A percentile compares a stretch with the other conserved stretches of the same genome.
phyloP scores from a whole-genome alignment of 2,329 filamentous ascomycete genomes.

The Aquanectria penicillioides region DNA sequence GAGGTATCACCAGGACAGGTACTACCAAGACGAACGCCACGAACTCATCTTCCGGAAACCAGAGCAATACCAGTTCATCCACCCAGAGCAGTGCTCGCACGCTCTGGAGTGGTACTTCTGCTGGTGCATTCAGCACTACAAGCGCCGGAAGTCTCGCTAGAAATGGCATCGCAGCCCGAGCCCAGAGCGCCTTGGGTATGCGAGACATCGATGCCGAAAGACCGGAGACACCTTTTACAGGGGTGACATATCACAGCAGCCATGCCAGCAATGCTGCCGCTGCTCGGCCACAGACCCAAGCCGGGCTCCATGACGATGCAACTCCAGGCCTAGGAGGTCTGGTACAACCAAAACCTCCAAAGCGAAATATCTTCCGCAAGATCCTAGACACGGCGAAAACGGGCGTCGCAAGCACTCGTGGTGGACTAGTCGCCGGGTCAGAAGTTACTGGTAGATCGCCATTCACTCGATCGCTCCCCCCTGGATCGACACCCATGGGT shows the following conservation, averaged over 20 bases:
- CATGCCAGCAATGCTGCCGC: conserved; percentile 69
- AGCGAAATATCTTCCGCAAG: conserved; percentile 93
- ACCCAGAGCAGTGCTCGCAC: conserved; percentile 84
- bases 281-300: conserved; percentile 72
- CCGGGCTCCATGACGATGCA: conserved; percentile 72
- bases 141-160: conserved; percentile 93
- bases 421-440: conserved; percentile 74
- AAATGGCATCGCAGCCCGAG: conserved; percentile 73
- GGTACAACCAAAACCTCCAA: conserved; percentile 78
- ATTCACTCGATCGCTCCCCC: conserved; percentile 53
- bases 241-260: conserved; percentile 91
- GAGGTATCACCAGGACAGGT: conserved; percentile 78
- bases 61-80: conserved; percentile 77
- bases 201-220: conserved; percentile 65
- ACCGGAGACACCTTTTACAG: conserved; percentile 74
- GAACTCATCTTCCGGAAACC: conserved; percentile 77
- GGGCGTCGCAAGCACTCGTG: conserved; percentile 87
- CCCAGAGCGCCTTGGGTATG: conserved; percentile 73
- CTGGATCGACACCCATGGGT: conserved; percentile 55
- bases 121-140: conserved; percentile 90
- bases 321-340: conserved; percentile 81
- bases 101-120: conserved; percentile 93
- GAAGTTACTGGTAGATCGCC: conserved; percentile 55
- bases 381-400: conserved; percentile 95
- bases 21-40: conserved; percentile 90